Conservation (phyloP, 345 rosid genomes). For the Hibiscus syriacus region DNA sequence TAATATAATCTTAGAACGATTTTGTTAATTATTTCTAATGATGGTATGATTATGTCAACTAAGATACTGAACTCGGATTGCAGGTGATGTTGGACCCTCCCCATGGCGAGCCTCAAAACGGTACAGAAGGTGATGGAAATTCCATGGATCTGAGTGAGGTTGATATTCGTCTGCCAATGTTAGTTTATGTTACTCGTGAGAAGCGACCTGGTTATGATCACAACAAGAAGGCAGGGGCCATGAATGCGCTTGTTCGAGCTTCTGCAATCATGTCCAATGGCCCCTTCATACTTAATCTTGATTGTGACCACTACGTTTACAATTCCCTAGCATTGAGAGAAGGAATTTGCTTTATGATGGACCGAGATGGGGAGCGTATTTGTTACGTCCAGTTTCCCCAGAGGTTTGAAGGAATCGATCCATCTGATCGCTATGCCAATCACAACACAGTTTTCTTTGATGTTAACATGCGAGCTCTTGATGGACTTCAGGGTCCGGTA, state of each 20-base stretch:
- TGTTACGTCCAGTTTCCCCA: slow-evolving; percentile 81
- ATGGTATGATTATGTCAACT: background rate
- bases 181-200: slow-evolving; percentile 76
- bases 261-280: slow-evolving; percentile 88
- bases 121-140: slow-evolving; percentile 23
- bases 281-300: slow-evolving; percentile 79
- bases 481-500: slow-evolving; percentile 83
- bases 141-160: slow-evolving; percentile 48
- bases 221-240: slow-evolving; percentile 90
- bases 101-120: slow-evolving; percentile 31
- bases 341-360: slow-evolving; percentile 94
- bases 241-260: slow-evolving; percentile 79
- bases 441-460: slow-evolving; percentile 82
- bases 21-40: background rate
- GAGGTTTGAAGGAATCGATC: slow-evolving; percentile 83
- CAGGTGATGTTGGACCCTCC: slow-evolving; percentile 84
- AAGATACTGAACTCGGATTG: slow-evolving; percentile 11
- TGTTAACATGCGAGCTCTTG: slow-evolving; percentile 71
- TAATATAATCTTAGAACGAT: background rate
- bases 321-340: slow-evolving; percentile 66
- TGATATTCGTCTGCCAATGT: slow-evolving; percentile 73
- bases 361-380: slow-evolving; percentile 48
- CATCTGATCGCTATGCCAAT: slow-evolving; percentile 81
- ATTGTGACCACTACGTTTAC: slow-evolving; percentile 74
- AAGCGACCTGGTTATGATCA: slow-evolving; percentile 88